Evolutionary conservation across 768 basidiomycete genomes (phyloP).

Genomic region (Kwoniella dejecticola): DNA sequence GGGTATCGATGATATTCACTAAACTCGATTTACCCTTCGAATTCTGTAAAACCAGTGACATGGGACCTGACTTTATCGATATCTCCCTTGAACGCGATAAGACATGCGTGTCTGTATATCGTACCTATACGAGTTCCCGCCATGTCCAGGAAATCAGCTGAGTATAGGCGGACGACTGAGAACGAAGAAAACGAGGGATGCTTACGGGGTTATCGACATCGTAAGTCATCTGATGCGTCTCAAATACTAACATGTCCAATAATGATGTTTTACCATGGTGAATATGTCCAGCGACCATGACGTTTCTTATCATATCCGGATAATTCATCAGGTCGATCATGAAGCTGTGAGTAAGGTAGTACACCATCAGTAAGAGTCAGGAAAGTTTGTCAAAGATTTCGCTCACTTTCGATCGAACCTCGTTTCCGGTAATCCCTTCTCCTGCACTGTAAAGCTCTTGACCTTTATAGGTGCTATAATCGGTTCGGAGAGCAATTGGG

Average conservation of each 20-base stretch:
- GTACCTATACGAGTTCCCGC: slow-evolving; percentile 64
- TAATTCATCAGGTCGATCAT: slow-evolving; percentile 85
- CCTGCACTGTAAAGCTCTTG: slow-evolving; percentile 89
- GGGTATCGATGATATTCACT: slow-evolving; percentile 91
- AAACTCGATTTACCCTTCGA: slow-evolving; percentile 91
- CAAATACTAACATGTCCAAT: slow-evolving; percentile 94
- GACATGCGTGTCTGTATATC: slow-evolving; percentile 94
- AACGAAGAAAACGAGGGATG: background rate
- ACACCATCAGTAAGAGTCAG: background rate
- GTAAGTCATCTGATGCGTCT: slow-evolving; percentile 94
- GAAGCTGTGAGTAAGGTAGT: slow-evolving; percentile 68
- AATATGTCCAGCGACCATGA: slow-evolving; percentile 91
- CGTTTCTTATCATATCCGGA: slow-evolving; percentile 93
- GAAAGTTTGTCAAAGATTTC: background rate
- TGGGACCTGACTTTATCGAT: slow-evolving; percentile 94
- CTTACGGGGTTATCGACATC: slow-evolving; percentile 84
- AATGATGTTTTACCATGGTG: slow-evolving; percentile 98
- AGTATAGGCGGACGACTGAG: background rate
- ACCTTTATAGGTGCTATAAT: slow-evolving; percentile 94
- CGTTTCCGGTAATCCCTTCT: slow-evolving; percentile 93
- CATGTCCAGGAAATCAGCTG: background rate
- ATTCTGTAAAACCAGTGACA: slow-evolving; percentile 84
- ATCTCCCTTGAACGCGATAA: slow-evolving; percentile 85
- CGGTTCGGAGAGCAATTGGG: slow-evolving; percentile 90
- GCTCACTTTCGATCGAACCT: slow-evolving; percentile 94